Evolutionary conservation across 1,284 basidiomycete species (phyloP), one percentile per base, ranked within the genome.

Genomic region (Moniliophthora roreri): DNA sequence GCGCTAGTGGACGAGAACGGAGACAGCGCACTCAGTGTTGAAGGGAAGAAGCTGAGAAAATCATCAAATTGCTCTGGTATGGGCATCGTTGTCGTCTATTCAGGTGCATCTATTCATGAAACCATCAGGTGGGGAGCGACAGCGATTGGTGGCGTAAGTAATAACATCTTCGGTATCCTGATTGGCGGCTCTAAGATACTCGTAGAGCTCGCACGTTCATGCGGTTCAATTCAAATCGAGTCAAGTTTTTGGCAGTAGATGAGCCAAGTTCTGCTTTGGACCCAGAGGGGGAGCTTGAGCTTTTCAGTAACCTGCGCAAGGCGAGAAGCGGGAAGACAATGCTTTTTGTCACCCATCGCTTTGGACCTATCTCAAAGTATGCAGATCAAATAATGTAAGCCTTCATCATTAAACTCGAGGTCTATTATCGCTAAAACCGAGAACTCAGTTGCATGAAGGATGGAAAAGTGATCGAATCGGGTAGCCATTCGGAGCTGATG

Each of bases 381-480:
- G 75, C 76, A 4, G 73, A 77, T 58, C 44, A 69, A 10, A 74
- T 78, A 53, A 42, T 78, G 75, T 77, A 52, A 56, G 72, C 61
- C 8, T 28, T 3, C 8, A n/a, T 6, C 7, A n/a, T n/a, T n/a
- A n/a, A n/a, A n/a, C 28, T 38, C 20, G 2, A 39, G 24, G 41
- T 44, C 37, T 26, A 26, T 21, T 44, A 2, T 10, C 41, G 11
- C 23, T 48, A 18, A 13, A 20, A 34, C 20, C 13, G 6, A 11
- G 18, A 55, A 40, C 49, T 35, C 49, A 87, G 84, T 51, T 85
- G 82, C 54, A 80, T 86, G 75, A 79, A 84, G 56, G 76, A 83
- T 39, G 81, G 84, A 0, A 52, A 55, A 0, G 68, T 87, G 3
- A 70, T 75, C 0, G 82, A 87, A 62, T 67, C 66, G 1, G 84